Percentiles rank a stretch among this genome's conserved stretches.
These are phyloP conservation scores for Bolboschoenoplectus hybrid DNA, from an alignment of 202 grass and related monocot species.

Conservation along the genomic window DNA sequence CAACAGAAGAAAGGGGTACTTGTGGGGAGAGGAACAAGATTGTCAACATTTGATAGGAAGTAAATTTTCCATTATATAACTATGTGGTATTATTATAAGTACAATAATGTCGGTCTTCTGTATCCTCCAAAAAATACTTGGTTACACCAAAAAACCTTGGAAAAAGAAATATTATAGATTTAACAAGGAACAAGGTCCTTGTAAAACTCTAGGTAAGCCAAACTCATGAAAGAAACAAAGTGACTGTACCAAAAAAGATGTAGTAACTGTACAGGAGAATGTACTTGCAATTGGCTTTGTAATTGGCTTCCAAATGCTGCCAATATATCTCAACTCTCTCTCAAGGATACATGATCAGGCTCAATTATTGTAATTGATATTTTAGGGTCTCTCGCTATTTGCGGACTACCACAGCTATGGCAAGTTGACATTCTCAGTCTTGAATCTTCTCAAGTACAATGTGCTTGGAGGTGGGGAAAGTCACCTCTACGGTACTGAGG, in stretches of 20 bases:
- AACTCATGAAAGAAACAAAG: neutral
- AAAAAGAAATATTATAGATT: neutral
- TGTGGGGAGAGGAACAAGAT: neutral
- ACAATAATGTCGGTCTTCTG: neutral
- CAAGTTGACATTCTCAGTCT: constrained; percentile 79
- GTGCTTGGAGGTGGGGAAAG: constrained; percentile 95
- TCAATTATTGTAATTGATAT: constrained; percentile 35
- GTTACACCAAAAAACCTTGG: neutral
- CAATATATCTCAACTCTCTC: neutral
- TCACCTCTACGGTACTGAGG: constrained; percentile 94
- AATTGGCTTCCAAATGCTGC: constrained; percentile 9
- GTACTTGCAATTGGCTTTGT: neutral
- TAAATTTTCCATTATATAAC: neutral
- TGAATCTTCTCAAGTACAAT: constrained; percentile 97
- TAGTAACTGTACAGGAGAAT: constrained; percentile 1
- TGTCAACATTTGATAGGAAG: constrained; percentile 10
- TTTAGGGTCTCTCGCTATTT: constrained; percentile 66
- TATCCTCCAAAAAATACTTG: neutral
- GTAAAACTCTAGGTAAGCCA: neutral
- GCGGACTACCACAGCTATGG: constrained; percentile 80
- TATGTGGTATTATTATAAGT: neutral
- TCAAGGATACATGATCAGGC: constrained; percentile 21
- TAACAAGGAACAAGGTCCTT: neutral
- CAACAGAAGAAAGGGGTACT: neutral
- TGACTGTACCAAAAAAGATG: neutral